A percentile compares a stretch with the other conserved stretches of the same genome.
phyloP scores from a whole-genome alignment of 129 eudicot genomes.

The Ambrosia artemisiifolia region DNA sequence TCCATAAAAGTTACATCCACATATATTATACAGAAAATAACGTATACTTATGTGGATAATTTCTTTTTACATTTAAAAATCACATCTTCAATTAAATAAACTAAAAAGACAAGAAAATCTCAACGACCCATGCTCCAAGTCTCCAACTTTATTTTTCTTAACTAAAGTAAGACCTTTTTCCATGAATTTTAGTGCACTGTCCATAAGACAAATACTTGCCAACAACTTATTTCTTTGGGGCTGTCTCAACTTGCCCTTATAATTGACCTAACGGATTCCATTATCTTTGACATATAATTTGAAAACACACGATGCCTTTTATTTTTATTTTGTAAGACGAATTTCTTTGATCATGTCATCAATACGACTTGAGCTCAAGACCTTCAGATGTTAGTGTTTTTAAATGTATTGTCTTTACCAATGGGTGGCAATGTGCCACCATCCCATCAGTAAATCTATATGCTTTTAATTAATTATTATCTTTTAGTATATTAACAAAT shows the following conservation, averaged over 20 bases:
- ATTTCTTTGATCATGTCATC: too few relatives aligned
- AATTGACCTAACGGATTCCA: constrained; percentile 20
- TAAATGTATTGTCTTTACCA: too few relatives aligned
- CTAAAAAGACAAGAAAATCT: neutral
- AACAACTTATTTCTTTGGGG: constrained; percentile 13
- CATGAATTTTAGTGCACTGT: constrained; percentile 24
- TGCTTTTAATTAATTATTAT: neutral
- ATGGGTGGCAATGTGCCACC: too few relatives aligned
- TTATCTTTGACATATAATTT: constrained; percentile 14
- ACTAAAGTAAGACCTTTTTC: constrained; percentile 14
- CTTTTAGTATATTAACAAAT: neutral
- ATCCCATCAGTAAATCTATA: too few relatives aligned
- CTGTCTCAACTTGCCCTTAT: constrained; percentile 7
- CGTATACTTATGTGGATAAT: neutral
- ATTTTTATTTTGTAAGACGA: neutral
- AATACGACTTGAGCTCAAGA: too few relatives aligned
- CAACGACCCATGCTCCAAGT: constrained; percentile 4
- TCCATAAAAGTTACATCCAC: neutral
- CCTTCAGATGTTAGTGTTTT: too few relatives aligned
- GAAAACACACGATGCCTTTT: neutral
- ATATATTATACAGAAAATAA: neutral
- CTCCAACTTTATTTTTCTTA: constrained; percentile 11
- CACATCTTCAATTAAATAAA: neutral
- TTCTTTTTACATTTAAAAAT: too few relatives aligned
- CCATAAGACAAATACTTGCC: constrained; percentile 22